These are phyloP conservation scores for Pythium vanterpoolii DNA, from an alignment of 352 stramenopile genomes.

Conservation along the genomic window DNA sequence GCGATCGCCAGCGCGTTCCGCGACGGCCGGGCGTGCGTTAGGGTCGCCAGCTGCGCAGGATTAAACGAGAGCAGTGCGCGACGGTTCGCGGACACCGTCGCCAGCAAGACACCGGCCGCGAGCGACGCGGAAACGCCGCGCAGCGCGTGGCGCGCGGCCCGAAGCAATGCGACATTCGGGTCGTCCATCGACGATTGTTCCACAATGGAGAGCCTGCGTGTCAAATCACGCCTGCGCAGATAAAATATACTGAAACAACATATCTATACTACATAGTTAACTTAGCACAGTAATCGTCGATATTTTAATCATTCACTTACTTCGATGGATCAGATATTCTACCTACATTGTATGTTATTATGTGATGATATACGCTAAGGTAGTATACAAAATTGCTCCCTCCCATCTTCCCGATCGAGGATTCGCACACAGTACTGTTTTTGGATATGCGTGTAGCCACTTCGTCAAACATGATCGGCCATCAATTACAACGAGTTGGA, in stretches of 20 bases:
- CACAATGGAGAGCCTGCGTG: too few relatives aligned
- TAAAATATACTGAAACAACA: background rate
- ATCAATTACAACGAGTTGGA: conserved; percentile 11
- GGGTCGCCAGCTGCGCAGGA: conserved; percentile 10
- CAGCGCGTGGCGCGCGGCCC: conserved; percentile 26
- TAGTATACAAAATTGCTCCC: background rate
- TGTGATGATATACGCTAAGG: background rate
- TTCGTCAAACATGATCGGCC: background rate
- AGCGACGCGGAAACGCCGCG: conserved; percentile 31
- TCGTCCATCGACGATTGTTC: background rate
- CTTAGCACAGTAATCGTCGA: background rate
- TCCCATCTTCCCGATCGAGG: background rate
- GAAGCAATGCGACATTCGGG: background rate
- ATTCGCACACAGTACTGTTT: background rate
- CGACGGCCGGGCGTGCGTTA: conserved; percentile 29
- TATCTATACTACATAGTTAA: background rate
- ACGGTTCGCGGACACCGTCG: conserved; percentile 33
- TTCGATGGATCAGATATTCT: too few relatives aligned
- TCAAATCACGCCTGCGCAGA: background rate
- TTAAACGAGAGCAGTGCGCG: conserved; percentile 19
- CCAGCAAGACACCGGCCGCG: conserved; percentile 17
- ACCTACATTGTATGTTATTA: too few relatives aligned
- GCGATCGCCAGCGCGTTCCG: conserved; percentile 45
- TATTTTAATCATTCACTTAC: too few relatives aligned
- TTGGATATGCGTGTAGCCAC: conserved; percentile 5